These are phyloP conservation scores for Corymbia calophylla DNA, from an alignment of 441 rosid genomes.

Conservation along the genomic window DNA sequence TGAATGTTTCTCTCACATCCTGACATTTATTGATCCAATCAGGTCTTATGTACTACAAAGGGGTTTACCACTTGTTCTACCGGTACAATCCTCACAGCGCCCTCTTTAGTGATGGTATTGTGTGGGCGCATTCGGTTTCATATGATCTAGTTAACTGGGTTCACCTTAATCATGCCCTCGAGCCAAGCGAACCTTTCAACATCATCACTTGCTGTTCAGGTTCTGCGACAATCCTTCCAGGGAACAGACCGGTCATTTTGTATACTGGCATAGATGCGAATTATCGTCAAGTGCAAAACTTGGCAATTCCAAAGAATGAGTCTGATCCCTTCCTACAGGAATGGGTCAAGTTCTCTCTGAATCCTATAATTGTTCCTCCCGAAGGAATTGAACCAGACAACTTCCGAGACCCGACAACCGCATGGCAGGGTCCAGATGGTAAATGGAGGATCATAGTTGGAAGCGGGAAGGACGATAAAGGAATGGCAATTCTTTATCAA, in stretches of 20 bases:
- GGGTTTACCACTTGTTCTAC: slow-evolving; percentile 51
- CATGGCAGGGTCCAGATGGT: slow-evolving; percentile 39
- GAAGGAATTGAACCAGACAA: slow-evolving; percentile 21
- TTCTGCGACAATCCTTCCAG: slow-evolving; percentile 37
- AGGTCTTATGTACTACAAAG: slow-evolving; percentile 47
- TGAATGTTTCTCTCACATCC: neutral
- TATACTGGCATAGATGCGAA: slow-evolving; percentile 40
- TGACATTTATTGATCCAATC: neutral
- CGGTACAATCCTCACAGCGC: slow-evolving; percentile 47
- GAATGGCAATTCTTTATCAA: slow-evolving; percentile 27
- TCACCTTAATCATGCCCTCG: slow-evolving; percentile 32
- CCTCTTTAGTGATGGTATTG: slow-evolving; percentile 31
- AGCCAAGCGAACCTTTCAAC: slow-evolving; percentile 43
- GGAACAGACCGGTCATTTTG: slow-evolving; percentile 31
- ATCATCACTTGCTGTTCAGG: slow-evolving; percentile 51
- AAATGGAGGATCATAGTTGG: slow-evolving; percentile 44
- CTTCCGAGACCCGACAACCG: slow-evolving; percentile 53
- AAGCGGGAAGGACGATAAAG: slow-evolving; percentile 18
- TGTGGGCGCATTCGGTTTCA: slow-evolving; percentile 54
- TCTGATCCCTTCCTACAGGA: slow-evolving; percentile 38
- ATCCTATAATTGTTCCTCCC: slow-evolving; percentile 34
- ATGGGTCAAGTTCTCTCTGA: slow-evolving; percentile 32
- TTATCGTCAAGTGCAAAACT: slow-evolving; percentile 40
- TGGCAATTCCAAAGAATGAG: slow-evolving; percentile 32
- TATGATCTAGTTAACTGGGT: slow-evolving; percentile 52